Base-by-base conservation (phyloP, 2,329 filamentous ascomycete genomes). In the Domatiomyces catenatus region DNA sequence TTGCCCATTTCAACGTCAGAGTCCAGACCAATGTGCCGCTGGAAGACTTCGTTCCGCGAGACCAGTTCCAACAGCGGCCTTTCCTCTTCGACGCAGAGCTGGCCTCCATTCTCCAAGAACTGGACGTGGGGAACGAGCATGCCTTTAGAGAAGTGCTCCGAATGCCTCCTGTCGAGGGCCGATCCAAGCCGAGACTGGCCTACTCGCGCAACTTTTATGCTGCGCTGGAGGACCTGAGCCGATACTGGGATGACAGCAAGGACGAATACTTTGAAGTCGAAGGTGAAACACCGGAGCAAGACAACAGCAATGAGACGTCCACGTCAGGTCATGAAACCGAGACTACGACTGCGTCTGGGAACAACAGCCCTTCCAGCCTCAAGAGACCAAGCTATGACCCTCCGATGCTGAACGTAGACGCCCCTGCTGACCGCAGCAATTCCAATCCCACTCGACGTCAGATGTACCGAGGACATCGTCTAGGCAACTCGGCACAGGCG, bases 201-300 rank as follows among this genome's bases (percentile, higher is more conserved):
- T 73, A 79, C 56, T 71, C 76, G 52, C 69, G 78, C 48, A 78
- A 75, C 50, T 81, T 82, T 62, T 82, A 75, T 72, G 69, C 72
- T 48, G 73, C 70, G 2, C 66, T 82, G 48, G 75, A 80, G 56
- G 72, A 71, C 36, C 70, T 81, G 70, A 69, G 75, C 15, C 75
- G 77, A 55, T 81, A 79, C 59, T 82, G 79, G 78, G 79, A 82
- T 59, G 69, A 68, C 42, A 77, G 72, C 52, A 60, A 74, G 46
- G 79, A 82, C 56, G 64, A 78, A 26, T 79, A 79, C 60, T 71
- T 70, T 51, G 67, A 71, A 49, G 62, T 64, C 15, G 61, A 66
- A 22, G 59, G 62, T 8, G 55, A 59, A n/a, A 56, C 58, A 1
- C 48, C 59, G 2, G 54, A 58, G 28, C 19, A 46, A 32, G 48